Percentiles rank a stretch among this genome's conserved stretches.
phyloP scores from a whole-genome alignment of 2,329 filamentous ascomycete species.

The Chaetoscypha palmicola region DNA sequence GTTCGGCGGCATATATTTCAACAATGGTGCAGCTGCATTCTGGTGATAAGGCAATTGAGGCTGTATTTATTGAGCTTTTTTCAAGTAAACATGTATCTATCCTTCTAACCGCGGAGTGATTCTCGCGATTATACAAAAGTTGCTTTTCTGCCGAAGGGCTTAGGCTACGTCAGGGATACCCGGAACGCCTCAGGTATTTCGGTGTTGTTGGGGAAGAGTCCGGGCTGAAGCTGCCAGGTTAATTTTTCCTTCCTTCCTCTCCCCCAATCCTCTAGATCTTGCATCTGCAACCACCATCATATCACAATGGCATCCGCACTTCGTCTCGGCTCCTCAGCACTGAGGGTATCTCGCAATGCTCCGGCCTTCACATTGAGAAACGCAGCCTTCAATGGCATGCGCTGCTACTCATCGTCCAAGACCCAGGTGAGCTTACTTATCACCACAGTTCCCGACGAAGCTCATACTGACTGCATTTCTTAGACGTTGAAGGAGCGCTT shows the following conservation, averaged over 20 bases:
- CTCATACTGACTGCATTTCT: no score
- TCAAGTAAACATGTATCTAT: no score
- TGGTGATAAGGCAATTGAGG: no score
- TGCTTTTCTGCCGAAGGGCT: not conserved
- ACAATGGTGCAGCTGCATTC: no score
- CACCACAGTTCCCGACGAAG: no score
- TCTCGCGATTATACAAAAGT: not conserved
- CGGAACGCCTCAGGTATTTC: no score
- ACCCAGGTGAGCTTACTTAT: slow-evolving; percentile 61
- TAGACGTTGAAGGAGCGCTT: slow-evolving; percentile 98
- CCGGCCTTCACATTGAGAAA: slow-evolving; percentile 61
- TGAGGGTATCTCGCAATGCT: slow-evolving; percentile 68
- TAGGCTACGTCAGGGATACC: slow-evolving; percentile 3
- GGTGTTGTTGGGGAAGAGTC: not conserved
- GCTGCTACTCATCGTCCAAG: slow-evolving; percentile 92
- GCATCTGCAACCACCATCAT: slow-evolving; percentile 24
- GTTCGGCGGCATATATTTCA: no score
- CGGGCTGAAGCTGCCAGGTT: not conserved
- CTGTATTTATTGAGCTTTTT: no score
- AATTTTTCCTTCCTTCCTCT: not conserved
- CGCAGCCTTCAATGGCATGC: slow-evolving; percentile 71
- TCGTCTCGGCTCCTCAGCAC: slow-evolving; percentile 71
- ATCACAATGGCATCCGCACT: slow-evolving; percentile 74
- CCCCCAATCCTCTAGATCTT: slow-evolving; percentile 30
- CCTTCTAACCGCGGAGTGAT: not conserved